phyloP scores from a whole-genome alignment of 2,329 filamentous ascomycete species.

The Chaetothyriales sp. region DNA sequence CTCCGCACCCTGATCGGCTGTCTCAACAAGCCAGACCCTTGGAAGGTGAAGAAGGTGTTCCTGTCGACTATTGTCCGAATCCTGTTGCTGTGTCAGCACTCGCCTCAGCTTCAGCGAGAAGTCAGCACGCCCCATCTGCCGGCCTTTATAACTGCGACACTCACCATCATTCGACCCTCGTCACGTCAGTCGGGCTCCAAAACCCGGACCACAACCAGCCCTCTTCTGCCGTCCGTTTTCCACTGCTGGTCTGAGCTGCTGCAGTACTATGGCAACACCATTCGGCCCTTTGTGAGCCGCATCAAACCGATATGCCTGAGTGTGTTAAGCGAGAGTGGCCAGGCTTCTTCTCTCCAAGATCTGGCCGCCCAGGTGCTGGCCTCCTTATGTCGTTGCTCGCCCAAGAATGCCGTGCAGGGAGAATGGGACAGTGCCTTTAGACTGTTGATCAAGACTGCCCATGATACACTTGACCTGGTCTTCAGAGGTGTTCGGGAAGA shows the following conservation, averaged over 20 bases:
- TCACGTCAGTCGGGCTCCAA: conserved; percentile 4
- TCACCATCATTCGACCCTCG: conserved; percentile 43
- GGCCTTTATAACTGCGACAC: conserved; percentile 55
- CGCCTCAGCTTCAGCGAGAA: conserved; percentile 70
- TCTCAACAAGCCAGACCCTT: conserved; percentile 63
- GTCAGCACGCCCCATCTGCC: conserved; percentile 73
- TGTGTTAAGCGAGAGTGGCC: conserved; percentile 43
- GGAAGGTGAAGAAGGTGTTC: conserved; percentile 58
- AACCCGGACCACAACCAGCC: conserved; percentile 18
- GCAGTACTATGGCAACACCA: conserved; percentile 67
- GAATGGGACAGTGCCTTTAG: conserved; percentile 62
- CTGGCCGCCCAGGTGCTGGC: conserved; percentile 52
- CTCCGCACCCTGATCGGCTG: conserved; percentile 60
- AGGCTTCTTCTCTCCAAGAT: conserved; percentile 39
- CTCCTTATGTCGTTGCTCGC: conserved; percentile 62
- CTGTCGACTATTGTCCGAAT: conserved; percentile 68
- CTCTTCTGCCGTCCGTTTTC: conserved; percentile 52
- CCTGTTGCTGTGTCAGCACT: conserved; percentile 66
- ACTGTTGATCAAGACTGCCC: conserved; percentile 47
- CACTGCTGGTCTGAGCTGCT: conserved; percentile 57
- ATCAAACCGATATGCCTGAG: conserved; percentile 45
- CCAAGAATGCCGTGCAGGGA: conserved; percentile 59
- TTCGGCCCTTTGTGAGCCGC: conserved; percentile 59
- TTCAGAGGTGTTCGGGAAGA: conserved; percentile 68
- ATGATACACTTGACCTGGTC: conserved; percentile 58